phyloP scores from a whole-genome alignment of 2,329 filamentous ascomycete species.

The Verticillium tricorpus region DNA sequence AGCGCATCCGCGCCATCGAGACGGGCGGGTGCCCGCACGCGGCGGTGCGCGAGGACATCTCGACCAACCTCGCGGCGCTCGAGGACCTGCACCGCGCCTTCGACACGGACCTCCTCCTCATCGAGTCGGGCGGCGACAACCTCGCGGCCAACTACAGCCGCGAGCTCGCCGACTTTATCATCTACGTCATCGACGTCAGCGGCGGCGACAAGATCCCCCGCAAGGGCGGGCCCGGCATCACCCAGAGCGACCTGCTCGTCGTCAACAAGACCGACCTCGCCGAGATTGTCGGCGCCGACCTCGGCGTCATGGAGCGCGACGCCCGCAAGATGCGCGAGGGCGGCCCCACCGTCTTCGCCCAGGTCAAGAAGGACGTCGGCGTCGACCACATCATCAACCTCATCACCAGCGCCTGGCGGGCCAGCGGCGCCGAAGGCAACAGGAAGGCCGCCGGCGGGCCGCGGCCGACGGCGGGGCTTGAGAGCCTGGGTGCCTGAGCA shows the following conservation, averaged over 20 bases:
- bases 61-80: slow-evolving; percentile 84
- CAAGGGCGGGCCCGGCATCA: slow-evolving; percentile 96
- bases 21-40: slow-evolving; percentile 97
- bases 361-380: slow-evolving; percentile 88
- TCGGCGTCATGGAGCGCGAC: slow-evolving; percentile 92
- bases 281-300: slow-evolving; percentile 82
- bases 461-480: slow-evolving; percentile 51
- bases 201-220: slow-evolving; percentile 95
- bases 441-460: slow-evolving; percentile 52
- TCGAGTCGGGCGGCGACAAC: slow-evolving; percentile 95
- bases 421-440: slow-evolving; percentile 70
- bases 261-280: slow-evolving; percentile 98
- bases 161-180: slow-evolving; percentile 94
- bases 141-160: slow-evolving; percentile 94
- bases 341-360: slow-evolving; percentile 90
- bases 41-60: slow-evolving; percentile 95
- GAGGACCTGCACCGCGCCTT: slow-evolving; percentile 83
- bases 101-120: slow-evolving; percentile 77
- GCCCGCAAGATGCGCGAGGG: slow-evolving; percentile 92
- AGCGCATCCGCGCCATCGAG: slow-evolving; percentile 91
- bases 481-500: slow-evolving; percentile 28
- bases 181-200: slow-evolving; percentile 97
- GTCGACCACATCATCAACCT: slow-evolving; percentile 84
- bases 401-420: slow-evolving; percentile 89
- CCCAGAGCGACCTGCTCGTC: slow-evolving; percentile 86